Evolutionary conservation across 805 yeast species (phyloP), one percentile per base, ranked within the genome.

Genomic region (Jamesozyma spencerorum): DNA sequence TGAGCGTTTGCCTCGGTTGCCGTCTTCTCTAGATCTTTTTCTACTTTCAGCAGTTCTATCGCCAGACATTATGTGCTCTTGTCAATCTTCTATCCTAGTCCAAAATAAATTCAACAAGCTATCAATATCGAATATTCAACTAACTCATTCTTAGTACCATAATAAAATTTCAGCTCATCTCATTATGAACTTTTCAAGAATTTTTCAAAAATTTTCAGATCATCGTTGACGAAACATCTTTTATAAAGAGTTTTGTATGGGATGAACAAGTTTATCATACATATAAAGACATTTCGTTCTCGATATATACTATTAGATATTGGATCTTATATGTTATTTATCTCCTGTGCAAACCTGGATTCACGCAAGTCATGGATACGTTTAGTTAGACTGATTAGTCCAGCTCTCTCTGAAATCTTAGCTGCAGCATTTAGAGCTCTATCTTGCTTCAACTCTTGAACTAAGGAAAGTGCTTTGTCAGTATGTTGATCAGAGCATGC

Each of bases 341-440:
- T 37, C 37, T 56, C 57, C 36, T 49, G 48, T 30, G 53, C 60
- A 37, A 47, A 54, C 39, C 58, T 51, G 4, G 64, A 53, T 47
- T 79, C 84, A 44, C 81, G 63, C 30, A 76, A 50, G 42, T 72
- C 69, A 42, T 69, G 71, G 30, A 81, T 72, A 54, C 70, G 70
- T 43, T 71, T 74, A 0, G 76, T 78, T 44, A 83, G 56, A 1
- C 63, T 54, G 13, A 66, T 62, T 54, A 78, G 58, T 26, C 75
- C 80, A 41, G 77, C 71, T 44, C 95, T 72, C 53, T 84, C 84
- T 1, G 95, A 86, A 40, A 90, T 84, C 61, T 82, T 82, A 12
- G 75, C 67, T 1, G 97, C 95, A 0, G 96, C 96, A 41, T 71
- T 72, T 46, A 88, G 64, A 2, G 95, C 94, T 49, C 81, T 78